These are phyloP conservation scores for Kurtzmaniella natalensis DNA, from an alignment of 1,139 yeast genomes.

Conservation along the genomic window DNA sequence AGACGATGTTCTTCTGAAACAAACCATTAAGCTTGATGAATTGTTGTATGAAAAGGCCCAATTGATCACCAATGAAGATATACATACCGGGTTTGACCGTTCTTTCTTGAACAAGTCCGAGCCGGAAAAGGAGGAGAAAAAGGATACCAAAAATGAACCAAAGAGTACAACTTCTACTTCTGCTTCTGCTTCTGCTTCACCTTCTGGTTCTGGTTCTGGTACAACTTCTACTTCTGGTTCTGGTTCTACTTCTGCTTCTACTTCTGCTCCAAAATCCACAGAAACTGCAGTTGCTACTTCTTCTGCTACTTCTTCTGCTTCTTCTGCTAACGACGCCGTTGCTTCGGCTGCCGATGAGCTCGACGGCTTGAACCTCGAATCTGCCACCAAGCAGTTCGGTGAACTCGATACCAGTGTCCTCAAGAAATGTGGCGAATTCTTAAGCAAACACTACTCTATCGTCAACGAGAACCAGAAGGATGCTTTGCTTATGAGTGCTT, in stretches of 20 bases:
- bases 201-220: conserved; percentile 21
- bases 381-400: conserved; percentile 67
- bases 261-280: conserved; percentile 13
- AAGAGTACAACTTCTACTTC: conserved; percentile 23
- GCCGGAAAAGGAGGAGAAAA: conserved; percentile 20
- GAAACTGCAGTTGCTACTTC: conserved; percentile 23
- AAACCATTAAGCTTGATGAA: conserved; percentile 56
- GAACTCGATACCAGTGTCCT: conserved; percentile 48
- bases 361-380: conserved; percentile 35
- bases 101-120: conserved; percentile 65
- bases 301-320: conserved; percentile 12
- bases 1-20: conserved; percentile 57
- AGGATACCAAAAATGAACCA: too few relatives aligned
- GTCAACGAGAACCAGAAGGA: conserved; percentile 85
- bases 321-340: conserved; percentile 1
- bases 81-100: conserved; percentile 90
- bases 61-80: conserved; percentile 85
- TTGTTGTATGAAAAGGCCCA: conserved; percentile 66
- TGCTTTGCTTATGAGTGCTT: conserved; percentile 88
- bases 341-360: conserved; percentile 22
- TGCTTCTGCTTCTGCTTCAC: conserved; percentile 2
- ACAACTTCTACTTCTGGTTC: conserved; percentile 3
- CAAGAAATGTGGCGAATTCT: conserved; percentile 45
- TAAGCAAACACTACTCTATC: conserved; percentile 61
- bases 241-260: conserved; percentile 12